These are phyloP conservation scores for Cyathus striatus DNA, from an alignment of 768 basidiomycete species.

Conservation along the genomic window DNA sequence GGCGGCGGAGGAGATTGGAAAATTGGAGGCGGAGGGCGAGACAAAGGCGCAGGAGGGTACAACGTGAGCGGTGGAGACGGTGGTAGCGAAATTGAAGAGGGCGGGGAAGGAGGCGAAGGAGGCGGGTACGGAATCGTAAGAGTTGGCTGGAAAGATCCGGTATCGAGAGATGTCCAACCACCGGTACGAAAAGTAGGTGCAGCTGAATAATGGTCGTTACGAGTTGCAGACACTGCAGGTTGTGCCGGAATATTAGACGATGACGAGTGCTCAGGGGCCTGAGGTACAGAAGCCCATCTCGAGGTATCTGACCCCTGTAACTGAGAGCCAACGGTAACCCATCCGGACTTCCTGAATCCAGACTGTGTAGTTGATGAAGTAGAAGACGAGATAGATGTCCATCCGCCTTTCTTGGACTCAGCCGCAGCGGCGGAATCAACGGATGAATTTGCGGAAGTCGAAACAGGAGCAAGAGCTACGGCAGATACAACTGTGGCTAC, in stretches of 20 bases:
- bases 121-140: slow-evolving; percentile 14
- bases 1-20: slow-evolving; percentile 3
- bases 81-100: slow-evolving; percentile 15
- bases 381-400: slow-evolving; percentile 34
- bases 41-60: slow-evolving; percentile 12
- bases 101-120: slow-evolving; percentile 17
- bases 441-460: slow-evolving; percentile 14
- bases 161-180: slow-evolving; percentile 67
- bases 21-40: slow-evolving; percentile 4
- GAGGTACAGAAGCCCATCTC: too few species aligned
- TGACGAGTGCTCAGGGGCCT: slow-evolving; percentile 8
- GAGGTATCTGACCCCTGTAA: too few species aligned
- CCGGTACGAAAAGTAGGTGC: slow-evolving; percentile 52
- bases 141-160: slow-evolving; percentile 26
- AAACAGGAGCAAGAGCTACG: slow-evolving; percentile 9
- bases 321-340: slow-evolving; percentile 39
- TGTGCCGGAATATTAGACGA: slow-evolving; percentile 10
- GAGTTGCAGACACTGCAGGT: slow-evolving; percentile 8
- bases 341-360: slow-evolving; percentile 42
- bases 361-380: slow-evolving; percentile 12
- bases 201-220: slow-evolving; percentile 8
- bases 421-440: slow-evolving; percentile 9
- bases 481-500: slow-evolving; percentile 13
- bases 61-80: slow-evolving; percentile 16
- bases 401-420: slow-evolving; percentile 41